Evolutionary conservation across 139 green algal species (phyloP), one percentile per base, ranked within the genome.

Genomic region (Chlorella sp.): DNA sequence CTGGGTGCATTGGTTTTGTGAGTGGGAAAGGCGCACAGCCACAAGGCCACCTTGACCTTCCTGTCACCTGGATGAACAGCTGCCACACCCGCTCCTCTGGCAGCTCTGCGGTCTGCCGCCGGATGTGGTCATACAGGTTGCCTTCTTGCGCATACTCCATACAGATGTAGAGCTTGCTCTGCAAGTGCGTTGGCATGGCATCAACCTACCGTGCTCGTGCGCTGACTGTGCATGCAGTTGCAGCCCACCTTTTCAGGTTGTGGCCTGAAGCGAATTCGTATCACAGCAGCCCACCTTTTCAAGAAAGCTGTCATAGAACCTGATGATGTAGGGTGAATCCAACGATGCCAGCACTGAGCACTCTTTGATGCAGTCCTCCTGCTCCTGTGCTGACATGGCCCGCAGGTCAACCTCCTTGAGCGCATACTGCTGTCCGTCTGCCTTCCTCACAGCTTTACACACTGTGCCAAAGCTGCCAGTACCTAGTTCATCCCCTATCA

Each of bases 261-360:
- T n/a, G n/a, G n/a, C n/a, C n/a, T n/a, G n/a, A n/a, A n/a, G n/a
- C 24, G 5, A 10, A 69, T n/a, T n/a, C n/a, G n/a, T n/a, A n/a
- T n/a, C n/a, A n/a, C n/a, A n/a, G n/a, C n/a, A n/a, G n/a, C 71
- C 51, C 31, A 87, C 86, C 83, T 80, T 73, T 31, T 88, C 84
- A 3, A 93, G 69, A 65, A 93, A 93, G 0, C 82, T 89, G 36
- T 93, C 88, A 66, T 87, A 91, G 73, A 89, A 93, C 78, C 83
- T 85, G 73, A 91, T 91, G 74, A 93, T 88, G 81, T 86, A 88
- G 49, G 83, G 71, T 2, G 67, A 89, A 49, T 91, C 78, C 6
- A 93, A 59, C 1, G 62, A 74, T 0, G 85, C 85, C 33, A 93
- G 71, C 17, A 93, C 75, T 2, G 81, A 74, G 0, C 78, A 84